Evolutionary conservation across 108 stramenopile genomes (phyloP), one percentile per base, ranked within the genome.

Genomic region (Conticribra guillardii): DNA sequence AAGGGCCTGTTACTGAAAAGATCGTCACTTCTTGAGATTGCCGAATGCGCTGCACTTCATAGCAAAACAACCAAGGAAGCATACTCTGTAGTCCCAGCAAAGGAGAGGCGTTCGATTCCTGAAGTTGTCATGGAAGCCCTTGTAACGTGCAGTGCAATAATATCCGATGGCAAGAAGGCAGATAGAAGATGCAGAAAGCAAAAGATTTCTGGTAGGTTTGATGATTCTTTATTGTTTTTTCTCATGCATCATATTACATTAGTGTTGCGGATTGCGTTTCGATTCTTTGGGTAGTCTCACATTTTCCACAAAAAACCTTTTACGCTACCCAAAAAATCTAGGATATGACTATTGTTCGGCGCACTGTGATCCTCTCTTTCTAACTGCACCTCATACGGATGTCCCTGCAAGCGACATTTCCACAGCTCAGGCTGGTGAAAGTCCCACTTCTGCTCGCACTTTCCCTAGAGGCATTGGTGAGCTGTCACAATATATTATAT

Each of bases 311-410:
- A n/a, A n/a, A n/a, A n/a, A n/a, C n/a, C n/a, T n/a, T n/a, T n/a
- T n/a, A n/a, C n/a, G n/a, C n/a, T n/a, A n/a, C n/a, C 21, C 18
- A 32, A 80, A 75, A 44, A 31, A 45, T 5, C 46, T 47, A 30
- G 68, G 74, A 8, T 75, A 53, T 16, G 74, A 80, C 37, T 80
- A 70, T 54, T 80, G 79, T 27, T 50, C 19, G n/a, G 56, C 58
- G 4, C 79, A 80, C 37, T 69, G 51, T 47, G 74, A 75, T 71
- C 67, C 67, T 32, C 21, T 55, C 17, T 59, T 64, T 33, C 37
- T 65, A 18, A 60, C 17, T 3, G 14, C 50, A 11, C 26, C 49
- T n/a, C 27, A 24, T 29, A 18, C 26, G 1, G 59, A 51, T 24
- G 44, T 15, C 21, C 52, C 33, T n/a, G n/a, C n/a, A n/a, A n/a